phyloP scores from a whole-genome alignment of 2,329 filamentous ascomycete genomes.

The Penicillium sp. region DNA sequence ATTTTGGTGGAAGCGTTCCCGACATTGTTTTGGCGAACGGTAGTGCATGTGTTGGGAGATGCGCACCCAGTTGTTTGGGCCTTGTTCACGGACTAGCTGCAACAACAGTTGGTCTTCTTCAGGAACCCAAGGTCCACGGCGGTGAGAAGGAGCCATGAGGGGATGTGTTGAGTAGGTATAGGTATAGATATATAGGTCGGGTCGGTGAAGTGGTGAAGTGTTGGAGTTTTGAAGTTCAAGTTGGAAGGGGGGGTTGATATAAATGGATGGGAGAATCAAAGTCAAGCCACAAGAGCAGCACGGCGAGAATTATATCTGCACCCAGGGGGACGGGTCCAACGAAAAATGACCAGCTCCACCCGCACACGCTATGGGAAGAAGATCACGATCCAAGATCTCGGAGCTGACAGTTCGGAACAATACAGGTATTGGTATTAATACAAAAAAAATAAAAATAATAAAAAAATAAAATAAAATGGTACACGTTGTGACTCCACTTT shows the following conservation, averaged over 20 bases:
- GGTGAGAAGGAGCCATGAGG: conserved; percentile 53
- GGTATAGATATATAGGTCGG: background rate
- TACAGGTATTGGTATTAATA: conserved; percentile 14
- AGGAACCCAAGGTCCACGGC: conserved; percentile 81
- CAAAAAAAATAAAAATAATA: no score
- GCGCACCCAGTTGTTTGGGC: conserved; percentile 84
- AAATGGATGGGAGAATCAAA: background rate
- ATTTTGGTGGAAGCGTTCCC: conserved; percentile 92
- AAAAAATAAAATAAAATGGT: background rate
- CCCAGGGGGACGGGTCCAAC: conserved; percentile 37
- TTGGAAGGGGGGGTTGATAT: background rate
- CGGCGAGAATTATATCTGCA: conserved; percentile 28
- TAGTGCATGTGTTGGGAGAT: conserved; percentile 75
- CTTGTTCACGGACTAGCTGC: conserved; percentile 68
- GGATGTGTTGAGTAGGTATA: background rate
- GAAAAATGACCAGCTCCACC: conserved; percentile 31
- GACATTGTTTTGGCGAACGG: conserved; percentile 89
- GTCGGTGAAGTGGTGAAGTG: background rate
- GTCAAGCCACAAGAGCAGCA: conserved; percentile 25
- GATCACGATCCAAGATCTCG: conserved; percentile 43
- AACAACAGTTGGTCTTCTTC: conserved; percentile 72
- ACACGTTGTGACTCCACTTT: background rate
- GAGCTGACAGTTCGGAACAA: conserved; percentile 37
- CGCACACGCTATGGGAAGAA: conserved; percentile 38
- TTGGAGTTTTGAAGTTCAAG: background rate